Evolutionary conservation across 495 filamentous ascomycete species (phyloP), one percentile per base, ranked within the genome.

Genomic region (Neurospora intermedia): DNA sequence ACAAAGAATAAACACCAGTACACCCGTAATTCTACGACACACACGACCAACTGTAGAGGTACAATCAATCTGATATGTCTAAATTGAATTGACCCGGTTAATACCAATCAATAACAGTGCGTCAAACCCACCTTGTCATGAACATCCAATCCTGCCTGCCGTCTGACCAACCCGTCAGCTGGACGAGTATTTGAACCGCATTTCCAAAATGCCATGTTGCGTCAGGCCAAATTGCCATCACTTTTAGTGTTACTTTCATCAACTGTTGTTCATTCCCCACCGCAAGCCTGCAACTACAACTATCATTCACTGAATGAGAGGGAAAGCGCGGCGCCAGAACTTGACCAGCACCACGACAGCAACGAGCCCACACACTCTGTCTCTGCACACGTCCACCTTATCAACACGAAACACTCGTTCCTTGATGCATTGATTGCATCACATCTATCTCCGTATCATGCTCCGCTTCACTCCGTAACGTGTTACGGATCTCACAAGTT

Each of bases 171-270:
- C 54, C 27, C 27, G 16, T 66, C 7, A 18, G 31, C 13, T 66
- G 23, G 23, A 62, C 23, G 23, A 62, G 23, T 16, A 31, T 62
- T 27, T 31, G 35, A 35, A 71, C 48, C 42, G 70, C 23, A 71
- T 71, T 71, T 43, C 27, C 42, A 71, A 71, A 71, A 71, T 59
- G 42, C 70, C 70, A 71, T 71, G 27, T 15, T 71, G 43, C 31
- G 70, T 31, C 27, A 43, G 70, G 13, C 43, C 27, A 54, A 54
- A 71, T 71, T 48, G 43, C 70, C 42, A 71, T 71, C 48, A 18
- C 54, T 66, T 35, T 4, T 27, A 31, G 27, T 66, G 27, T 35
- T 27, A 66, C 54, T 38, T 66, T 66, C 6, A 66, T 7, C 15
- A 66, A 66, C 27, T 38, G 35, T 4, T 35, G 6, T 18, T 18